A percentile compares a stretch with the other conserved stretches of the same genome.
These are phyloP conservation scores for Sarocladium oryzae DNA, from an alignment of 2,329 filamentous ascomycete genomes.

Conservation along the genomic window DNA sequence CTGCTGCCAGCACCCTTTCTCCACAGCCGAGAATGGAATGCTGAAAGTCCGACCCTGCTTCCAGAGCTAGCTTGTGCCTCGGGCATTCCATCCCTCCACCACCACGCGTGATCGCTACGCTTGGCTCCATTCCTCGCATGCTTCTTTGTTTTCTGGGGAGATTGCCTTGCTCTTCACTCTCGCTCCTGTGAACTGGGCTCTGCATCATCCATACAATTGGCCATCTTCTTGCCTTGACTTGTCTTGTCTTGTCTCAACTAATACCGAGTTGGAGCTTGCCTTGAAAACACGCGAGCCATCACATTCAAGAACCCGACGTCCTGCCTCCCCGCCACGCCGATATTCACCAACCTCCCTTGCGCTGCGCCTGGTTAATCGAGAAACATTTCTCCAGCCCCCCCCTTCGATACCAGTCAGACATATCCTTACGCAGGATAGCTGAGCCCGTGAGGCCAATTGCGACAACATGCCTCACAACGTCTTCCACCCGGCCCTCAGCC, in stretches of 20 bases:
- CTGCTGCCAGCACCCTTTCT: not conserved
- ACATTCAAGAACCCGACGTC: too few relatives aligned
- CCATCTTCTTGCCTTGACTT: too few relatives aligned
- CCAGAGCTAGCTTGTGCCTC: not conserved
- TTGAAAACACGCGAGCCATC: too few relatives aligned
- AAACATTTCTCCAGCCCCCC: constrained; percentile 3
- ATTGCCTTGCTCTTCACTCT: not conserved
- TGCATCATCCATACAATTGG: not conserved
- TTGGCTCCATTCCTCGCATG: constrained; percentile 6
- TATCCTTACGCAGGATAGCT: not conserved
- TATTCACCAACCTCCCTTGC: not conserved
- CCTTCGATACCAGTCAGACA: not conserved
- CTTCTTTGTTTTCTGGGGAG: constrained; percentile 5
- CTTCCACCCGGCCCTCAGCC: constrained; percentile 37
- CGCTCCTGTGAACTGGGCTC: not conserved
- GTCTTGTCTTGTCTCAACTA: too few relatives aligned
- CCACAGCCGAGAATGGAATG: constrained; percentile 7
- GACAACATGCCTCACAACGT: constrained; percentile 39
- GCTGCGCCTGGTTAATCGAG: too few relatives aligned
- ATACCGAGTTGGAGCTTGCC: not conserved
- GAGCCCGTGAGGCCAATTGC: constrained; percentile 10
- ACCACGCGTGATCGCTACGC: constrained; percentile 2
- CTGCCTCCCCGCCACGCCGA: not conserved
- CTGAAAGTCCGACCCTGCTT: not conserved
- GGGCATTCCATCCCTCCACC: constrained; percentile 2